These are phyloP conservation scores for Ceriops decandra DNA, from an alignment of 345 rosid genomes.

Conservation along the genomic window DNA sequence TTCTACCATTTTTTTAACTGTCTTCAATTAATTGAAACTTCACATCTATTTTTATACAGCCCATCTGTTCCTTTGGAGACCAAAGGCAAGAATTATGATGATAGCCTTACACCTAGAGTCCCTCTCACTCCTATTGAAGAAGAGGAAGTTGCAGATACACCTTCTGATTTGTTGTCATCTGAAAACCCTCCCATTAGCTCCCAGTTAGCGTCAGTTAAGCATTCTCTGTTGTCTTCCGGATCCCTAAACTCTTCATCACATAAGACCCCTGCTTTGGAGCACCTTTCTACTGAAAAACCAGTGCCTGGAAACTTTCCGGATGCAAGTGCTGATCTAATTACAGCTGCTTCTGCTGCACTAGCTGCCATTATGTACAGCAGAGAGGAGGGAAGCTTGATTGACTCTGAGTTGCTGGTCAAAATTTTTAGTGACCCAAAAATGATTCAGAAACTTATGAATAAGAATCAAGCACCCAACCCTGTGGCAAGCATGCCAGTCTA, in stretches of 20 bases:
- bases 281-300: slow-evolving; percentile 7
- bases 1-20: too few relatives aligned
- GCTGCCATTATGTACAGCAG: slow-evolving; percentile 32
- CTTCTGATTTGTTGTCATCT: slow-evolving; percentile 13
- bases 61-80: slow-evolving; percentile 40
- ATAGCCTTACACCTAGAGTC: slow-evolving; percentile 43
- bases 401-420: slow-evolving; percentile 51
- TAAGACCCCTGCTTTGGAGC: slow-evolving; percentile 3
- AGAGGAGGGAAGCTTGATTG: slow-evolving; percentile 43
- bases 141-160: slow-evolving; percentile 25
- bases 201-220: slow-evolving; percentile 2
- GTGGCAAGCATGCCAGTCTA: neutral
- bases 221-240: slow-evolving; percentile 5
- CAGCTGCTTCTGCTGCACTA: slow-evolving; percentile 43
- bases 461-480: slow-evolving; percentile 16
- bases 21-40: neutral
- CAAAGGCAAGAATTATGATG: slow-evolving; percentile 40
- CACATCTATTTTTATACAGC: slow-evolving; percentile 25
- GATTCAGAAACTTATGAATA: slow-evolving; percentile 34
- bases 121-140: slow-evolving; percentile 63
- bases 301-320: slow-evolving; percentile 7
- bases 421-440: slow-evolving; percentile 50
- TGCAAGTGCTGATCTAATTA: slow-evolving; percentile 26
- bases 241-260: slow-evolving; percentile 4
- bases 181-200: neutral